These are phyloP conservation scores for Eutrema japonicum DNA, from an alignment of 345 rosid genomes.

Conservation along the genomic window DNA sequence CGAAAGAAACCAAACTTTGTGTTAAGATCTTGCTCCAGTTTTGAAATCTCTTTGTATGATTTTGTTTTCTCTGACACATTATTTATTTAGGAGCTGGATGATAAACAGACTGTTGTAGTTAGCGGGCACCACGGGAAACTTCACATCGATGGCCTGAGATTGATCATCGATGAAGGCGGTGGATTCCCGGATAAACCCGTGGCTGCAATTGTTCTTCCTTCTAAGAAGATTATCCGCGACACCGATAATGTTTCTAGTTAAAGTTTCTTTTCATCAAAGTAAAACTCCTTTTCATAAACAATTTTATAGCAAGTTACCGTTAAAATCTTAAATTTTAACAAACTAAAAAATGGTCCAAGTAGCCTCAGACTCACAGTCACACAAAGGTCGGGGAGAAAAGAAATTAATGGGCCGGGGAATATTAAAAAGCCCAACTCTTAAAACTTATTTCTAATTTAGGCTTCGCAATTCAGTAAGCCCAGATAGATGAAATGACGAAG, in stretches of 20 bases:
- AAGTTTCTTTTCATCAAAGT: constrained; percentile 6
- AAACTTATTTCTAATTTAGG: neutral
- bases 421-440: neutral
- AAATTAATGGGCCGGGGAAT: neutral
- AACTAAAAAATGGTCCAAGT: neutral
- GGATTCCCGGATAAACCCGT: constrained; percentile 67
- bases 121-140: constrained; percentile 91
- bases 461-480: neutral
- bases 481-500: neutral
- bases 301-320: neutral
- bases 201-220: constrained; percentile 82
- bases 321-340: neutral
- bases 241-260: constrained; percentile 47
- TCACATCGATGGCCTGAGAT: constrained; percentile 72
- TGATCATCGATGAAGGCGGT: constrained; percentile 88
- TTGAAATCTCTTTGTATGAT: neutral
- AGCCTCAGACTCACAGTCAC: neutral
- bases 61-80: constrained; percentile 1
- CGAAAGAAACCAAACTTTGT: constrained; percentile 8
- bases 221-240: constrained; percentile 66
- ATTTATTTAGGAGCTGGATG: constrained; percentile 39
- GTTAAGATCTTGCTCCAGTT: constrained; percentile 11
- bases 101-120: constrained; percentile 59
- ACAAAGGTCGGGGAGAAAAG: neutral
- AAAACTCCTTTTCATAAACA: neutral